These are phyloP conservation scores for Phytophthora agathidicida DNA, from an alignment of 352 stramenopile genomes.

Conservation along the genomic window DNA sequence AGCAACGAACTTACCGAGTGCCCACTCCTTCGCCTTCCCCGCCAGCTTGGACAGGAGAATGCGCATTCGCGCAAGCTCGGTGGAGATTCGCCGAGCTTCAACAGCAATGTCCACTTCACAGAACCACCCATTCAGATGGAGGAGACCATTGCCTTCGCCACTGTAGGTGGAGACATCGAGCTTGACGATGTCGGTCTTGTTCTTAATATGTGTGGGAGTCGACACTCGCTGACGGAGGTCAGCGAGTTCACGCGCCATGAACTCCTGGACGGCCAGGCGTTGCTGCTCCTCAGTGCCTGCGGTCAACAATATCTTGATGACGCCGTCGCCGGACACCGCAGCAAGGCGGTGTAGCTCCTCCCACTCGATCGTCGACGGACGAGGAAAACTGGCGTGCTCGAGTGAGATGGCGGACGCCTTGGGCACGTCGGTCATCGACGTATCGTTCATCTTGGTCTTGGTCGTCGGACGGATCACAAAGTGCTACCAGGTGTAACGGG, in stretches of 20 bases:
- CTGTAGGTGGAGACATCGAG: constrained; percentile 38
- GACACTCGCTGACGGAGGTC: constrained; percentile 11
- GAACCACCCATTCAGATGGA: constrained; percentile 26
- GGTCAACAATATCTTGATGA: constrained; percentile 7
- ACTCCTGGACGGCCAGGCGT: constrained; percentile 1
- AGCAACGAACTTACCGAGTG: constrained; percentile 13
- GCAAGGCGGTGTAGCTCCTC: constrained; percentile 9
- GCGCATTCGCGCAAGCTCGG: neutral
- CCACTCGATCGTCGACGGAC: constrained; percentile 7
- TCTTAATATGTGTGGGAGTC: constrained; percentile 15
- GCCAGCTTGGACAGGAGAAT: constrained; percentile 21
- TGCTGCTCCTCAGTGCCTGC: constrained; percentile 1
- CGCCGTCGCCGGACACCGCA: neutral
- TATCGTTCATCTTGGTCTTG: constrained; percentile 10
- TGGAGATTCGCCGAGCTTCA: constrained; percentile 21
- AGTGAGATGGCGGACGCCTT: too few relatives aligned
- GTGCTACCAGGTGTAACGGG: constrained; percentile 33
- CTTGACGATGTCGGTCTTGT: constrained; percentile 28
- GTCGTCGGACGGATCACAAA: constrained; percentile 7
- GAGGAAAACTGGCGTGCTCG: too few relatives aligned
- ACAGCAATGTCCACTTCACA: constrained; percentile 27
- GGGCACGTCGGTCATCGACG: too few relatives aligned
- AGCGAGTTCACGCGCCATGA: constrained; percentile 19
- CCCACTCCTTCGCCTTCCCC: constrained; percentile 16
- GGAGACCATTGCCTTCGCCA: constrained; percentile 3